phyloP scores from a whole-genome alignment of 2,329 filamentous ascomycete genomes.

The Pseudogymnoascus sp. region DNA sequence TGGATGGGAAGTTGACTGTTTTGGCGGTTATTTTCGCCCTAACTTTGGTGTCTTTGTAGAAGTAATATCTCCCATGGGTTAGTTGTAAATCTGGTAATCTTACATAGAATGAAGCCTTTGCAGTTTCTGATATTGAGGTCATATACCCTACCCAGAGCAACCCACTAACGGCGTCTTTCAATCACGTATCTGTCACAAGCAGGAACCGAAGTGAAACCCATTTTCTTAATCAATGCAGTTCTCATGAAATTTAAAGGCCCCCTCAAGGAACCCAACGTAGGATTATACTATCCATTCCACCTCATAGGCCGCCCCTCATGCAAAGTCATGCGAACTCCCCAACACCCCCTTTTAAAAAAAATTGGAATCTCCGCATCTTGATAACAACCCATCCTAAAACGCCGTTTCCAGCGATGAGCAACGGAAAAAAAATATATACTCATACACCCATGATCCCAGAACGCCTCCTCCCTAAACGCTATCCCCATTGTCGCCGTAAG shows the following conservation, averaged over 20 bases:
- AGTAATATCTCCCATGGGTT: background rate
- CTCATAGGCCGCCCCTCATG: conserved; percentile 1
- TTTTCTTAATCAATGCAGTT: background rate
- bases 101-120: background rate
- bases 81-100: background rate
- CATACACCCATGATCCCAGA: conserved; percentile 3
- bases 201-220: background rate
- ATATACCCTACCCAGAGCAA: background rate
- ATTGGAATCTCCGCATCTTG: background rate
- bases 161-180: background rate
- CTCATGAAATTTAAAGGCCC: background rate
- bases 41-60: background rate
- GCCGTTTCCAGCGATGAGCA: conserved; percentile 7
- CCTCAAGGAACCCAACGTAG: background rate
- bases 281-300: background rate
- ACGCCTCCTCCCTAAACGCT: background rate
- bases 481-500: background rate
- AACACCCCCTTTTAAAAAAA: conserved; percentile 5
- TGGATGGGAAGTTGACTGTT: background rate
- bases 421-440: background rate
- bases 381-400: background rate
- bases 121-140: background rate
- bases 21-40: conserved; percentile 4
- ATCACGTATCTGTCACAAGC: background rate
- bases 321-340: background rate